These are phyloP conservation scores for Hericium coralloides DNA, from an alignment of 768 basidiomycete genomes.

Conservation along the genomic window DNA sequence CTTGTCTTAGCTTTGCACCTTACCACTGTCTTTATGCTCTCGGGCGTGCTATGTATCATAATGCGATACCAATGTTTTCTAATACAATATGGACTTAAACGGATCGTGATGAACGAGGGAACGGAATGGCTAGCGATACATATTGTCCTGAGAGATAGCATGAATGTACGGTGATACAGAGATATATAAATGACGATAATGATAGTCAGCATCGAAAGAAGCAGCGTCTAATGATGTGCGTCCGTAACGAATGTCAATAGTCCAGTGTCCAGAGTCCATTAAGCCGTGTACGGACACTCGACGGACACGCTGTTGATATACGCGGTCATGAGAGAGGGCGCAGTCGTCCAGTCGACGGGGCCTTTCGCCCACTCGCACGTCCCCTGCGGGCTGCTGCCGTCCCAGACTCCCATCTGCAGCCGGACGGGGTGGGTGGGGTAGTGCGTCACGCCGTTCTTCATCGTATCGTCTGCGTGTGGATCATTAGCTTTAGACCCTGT, in stretches of 20 bases:
- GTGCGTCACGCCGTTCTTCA: slow-evolving; percentile 24
- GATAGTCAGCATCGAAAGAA: too few species aligned
- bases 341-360: slow-evolving; percentile 31
- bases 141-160: too few species aligned
- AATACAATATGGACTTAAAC: neutral
- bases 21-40: neutral
- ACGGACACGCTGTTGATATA: slow-evolving; percentile 27
- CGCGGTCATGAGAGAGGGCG: slow-evolving; percentile 25
- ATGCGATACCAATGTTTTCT: neutral
- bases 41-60: neutral
- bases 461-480: slow-evolving; percentile 22
- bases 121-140: too few species aligned
- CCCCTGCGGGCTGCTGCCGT: slow-evolving; percentile 31
- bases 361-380: slow-evolving; percentile 36
- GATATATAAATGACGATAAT: too few species aligned
- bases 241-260: too few species aligned
- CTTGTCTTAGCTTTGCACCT: neutral
- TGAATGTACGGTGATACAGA: too few species aligned
- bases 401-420: slow-evolving; percentile 38
- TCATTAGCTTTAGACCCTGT: too few species aligned
- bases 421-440: slow-evolving; percentile 30
- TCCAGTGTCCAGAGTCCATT: neutral
- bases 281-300: slow-evolving; percentile 22
- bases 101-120: too few species aligned
- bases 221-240: too few species aligned